Base-by-base conservation (phyloP, 1,284 basidiomycete species). In the Thelephora terrestris region DNA sequence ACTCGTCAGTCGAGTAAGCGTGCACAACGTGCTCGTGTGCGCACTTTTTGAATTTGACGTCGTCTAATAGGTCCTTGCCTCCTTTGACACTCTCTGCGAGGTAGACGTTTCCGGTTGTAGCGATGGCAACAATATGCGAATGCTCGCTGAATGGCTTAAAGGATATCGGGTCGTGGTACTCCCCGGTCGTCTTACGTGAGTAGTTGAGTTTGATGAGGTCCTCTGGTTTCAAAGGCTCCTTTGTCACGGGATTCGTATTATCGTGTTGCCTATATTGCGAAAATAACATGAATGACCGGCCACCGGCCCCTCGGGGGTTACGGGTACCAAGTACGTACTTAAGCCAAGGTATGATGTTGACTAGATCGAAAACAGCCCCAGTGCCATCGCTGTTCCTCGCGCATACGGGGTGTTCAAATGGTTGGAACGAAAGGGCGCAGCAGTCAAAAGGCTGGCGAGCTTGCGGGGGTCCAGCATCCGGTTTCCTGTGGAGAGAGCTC, bases 101-200 rank as follows among this genome's bases (percentile, higher is more conserved):
- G 61, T 87, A 96, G 1, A 96, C 93, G 60, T 96, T 95, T 5
- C 92, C 92, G 0, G 91, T 94, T 2, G 81, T 87, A 23, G 86
- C 85, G 54, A 95, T 80, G 45, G 90, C 89, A 40, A 94, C 88
- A 47, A 95, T 86, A 63, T 94, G 88, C 1, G 91, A 91, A 59
- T 94, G 91, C 52, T 91, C 85, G 57, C 76, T 91, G 71, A 95
- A 92, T 0, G 87, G 85, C 61, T 93, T 94, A 75, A 93, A 94
- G 2, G 89, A 90, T 44, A 95, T 91, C 1, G 91, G 91, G 62
- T 95, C 91, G 61, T 92, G 84, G 17, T 88, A 78, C 61, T 91
- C 85, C 34, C 85, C 85, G 35, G 88, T 80, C 2, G 84, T 67
- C 60, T 85, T 86, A 49, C 81, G 76, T 45, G 82, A 82, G 60